Base-by-base conservation (phyloP, 2,329 filamentous ascomycete species). In the Teratosphaeria destructans region DNA sequence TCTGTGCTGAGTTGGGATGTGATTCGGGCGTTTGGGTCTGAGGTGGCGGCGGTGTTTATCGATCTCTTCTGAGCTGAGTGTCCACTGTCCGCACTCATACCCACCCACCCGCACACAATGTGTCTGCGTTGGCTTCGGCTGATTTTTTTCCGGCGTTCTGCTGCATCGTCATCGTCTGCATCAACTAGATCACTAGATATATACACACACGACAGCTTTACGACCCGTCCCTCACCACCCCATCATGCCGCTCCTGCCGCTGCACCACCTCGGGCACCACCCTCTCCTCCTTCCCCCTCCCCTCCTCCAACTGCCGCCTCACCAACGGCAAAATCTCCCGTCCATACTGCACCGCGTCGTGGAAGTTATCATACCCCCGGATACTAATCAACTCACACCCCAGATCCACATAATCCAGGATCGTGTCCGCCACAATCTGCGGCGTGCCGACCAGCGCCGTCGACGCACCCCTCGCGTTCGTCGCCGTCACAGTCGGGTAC, bases 401-500 rank as follows among this genome's bases (percentile, higher is more conserved):
- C 1, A 84, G 71, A 62, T 83, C 76, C 37, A 82, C 78, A 63
- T 85, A 84, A 65, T 84, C 81, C 2, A 84, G 65, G 29, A 84
- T 76, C 6, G 80, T 81, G 43, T 83, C 80, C 1, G 75, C 71
- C 14, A 84, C 71, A 0, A 81, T 84, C 68, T 82, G 72, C 27
- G 73, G 73, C 2, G 79, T 81, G 3, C 82, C 82, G 0, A 84
- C 82, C 39, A 85, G 71, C 0, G 82, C 82, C 1, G 82, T 85
- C 0, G 81, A 83, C 0, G 82, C 82, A 0, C 82, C 82, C 1
- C 81, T 75, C 0, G 82, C 82, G 66, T 82, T 82, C 0, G 82
- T 85, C 1, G 82, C 82, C 2, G 81, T 83, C 4, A 85, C 82
- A 0, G 82, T 85, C 0, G 82, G 81, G 68, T 84, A 85, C 82